Conservation (phyloP, 139 green algal species). For the Pleodorina starrii region DNA sequence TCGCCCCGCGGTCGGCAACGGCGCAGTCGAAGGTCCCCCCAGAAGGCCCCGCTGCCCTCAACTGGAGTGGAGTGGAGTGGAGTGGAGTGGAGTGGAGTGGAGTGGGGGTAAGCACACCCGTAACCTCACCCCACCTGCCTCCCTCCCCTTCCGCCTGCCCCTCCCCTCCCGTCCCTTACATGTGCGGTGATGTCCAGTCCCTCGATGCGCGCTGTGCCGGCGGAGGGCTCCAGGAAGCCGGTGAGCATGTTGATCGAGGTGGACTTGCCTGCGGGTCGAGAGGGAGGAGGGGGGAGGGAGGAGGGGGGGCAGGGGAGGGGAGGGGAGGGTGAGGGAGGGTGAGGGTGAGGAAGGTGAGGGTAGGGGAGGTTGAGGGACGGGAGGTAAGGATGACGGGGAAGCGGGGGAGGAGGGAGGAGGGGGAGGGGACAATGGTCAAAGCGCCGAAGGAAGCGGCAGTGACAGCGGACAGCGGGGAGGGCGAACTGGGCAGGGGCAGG, state of each 20-base stretch:
- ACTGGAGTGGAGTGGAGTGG: too few relatives aligned
- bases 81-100: too few relatives aligned
- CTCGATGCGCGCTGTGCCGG: conserved; percentile 67
- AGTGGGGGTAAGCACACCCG: too few relatives aligned
- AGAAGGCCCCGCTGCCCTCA: too few relatives aligned
- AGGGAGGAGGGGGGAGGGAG: neutral
- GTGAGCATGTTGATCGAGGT: conserved; percentile 86
- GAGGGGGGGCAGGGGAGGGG: neutral
- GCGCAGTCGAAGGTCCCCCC: too few relatives aligned
- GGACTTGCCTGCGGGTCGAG: conserved; percentile 70
- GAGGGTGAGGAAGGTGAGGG: neutral
- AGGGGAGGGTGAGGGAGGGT: neutral
- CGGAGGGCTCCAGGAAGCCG: conserved; percentile 74
- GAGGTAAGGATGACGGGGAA: neutral
- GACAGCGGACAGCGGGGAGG: too few relatives aligned
- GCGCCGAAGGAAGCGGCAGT: too few relatives aligned
- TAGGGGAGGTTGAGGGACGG: neutral
- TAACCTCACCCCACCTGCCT: too few relatives aligned
- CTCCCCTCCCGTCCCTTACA: neutral
- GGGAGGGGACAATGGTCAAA: too few relatives aligned
- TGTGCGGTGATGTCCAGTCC: conserved; percentile 67
- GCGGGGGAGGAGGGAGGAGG: neutral
- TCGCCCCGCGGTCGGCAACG: too few relatives aligned
- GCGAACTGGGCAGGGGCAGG: too few relatives aligned
- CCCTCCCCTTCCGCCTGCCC: neutral